Conservation (phyloP, 768 basidiomycete species). For the Mycena indigotica region DNA sequence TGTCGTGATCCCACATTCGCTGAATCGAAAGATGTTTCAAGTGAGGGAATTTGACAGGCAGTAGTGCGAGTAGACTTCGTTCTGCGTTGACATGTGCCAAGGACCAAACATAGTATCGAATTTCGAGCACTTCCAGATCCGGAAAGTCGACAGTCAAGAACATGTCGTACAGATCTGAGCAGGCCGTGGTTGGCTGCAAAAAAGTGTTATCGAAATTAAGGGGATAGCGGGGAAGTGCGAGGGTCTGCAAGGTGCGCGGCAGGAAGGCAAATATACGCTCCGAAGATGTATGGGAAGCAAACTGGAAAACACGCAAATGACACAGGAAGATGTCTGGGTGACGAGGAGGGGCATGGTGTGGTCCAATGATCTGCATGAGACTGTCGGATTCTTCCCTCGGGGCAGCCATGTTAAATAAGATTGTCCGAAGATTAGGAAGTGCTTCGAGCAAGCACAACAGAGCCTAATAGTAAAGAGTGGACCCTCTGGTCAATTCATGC, state of each 20-base stretch:
- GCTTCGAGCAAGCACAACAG: too few species aligned
- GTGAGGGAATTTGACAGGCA: not conserved
- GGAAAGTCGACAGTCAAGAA: not conserved
- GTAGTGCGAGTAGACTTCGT: not conserved
- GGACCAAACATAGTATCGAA: not conserved
- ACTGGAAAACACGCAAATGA: not conserved
- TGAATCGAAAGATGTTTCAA: not conserved
- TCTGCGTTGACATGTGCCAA: not conserved
- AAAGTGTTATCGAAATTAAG: not conserved
- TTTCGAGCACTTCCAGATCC: not conserved
- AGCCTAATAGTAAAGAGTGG: too few species aligned
- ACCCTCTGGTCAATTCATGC: too few species aligned
- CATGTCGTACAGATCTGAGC: not conserved
- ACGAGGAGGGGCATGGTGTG: not conserved
- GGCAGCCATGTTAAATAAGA: not conserved
- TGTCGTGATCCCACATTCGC: not conserved
- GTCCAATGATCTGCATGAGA: not conserved
- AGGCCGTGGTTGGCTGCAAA: not conserved
- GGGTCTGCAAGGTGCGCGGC: not conserved
- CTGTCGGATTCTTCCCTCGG: not conserved
- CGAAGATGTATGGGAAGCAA: not conserved
- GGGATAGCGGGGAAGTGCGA: not conserved
- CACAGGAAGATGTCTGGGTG: not conserved
- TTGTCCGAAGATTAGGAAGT: not conserved
- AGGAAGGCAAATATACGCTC: not conserved